Evolutionary conservation across 768 basidiomycete genomes (phyloP).

Genomic region (Lactifluus echinatus): DNA sequence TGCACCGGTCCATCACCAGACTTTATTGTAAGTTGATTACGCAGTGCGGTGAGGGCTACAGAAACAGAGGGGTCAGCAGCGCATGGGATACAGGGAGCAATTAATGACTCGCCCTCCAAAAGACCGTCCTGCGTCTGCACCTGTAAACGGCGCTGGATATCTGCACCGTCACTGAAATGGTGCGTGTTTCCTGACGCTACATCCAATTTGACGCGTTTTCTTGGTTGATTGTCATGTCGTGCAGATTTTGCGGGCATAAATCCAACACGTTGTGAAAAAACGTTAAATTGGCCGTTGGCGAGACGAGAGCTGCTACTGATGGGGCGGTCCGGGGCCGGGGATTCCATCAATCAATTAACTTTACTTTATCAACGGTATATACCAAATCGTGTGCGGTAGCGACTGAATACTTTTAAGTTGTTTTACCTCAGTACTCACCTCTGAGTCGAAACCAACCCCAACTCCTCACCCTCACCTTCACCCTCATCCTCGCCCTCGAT

Average conservation of each 20-base stretch:
- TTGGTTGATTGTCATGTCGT: conserved; percentile 5
- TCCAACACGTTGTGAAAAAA: background rate
- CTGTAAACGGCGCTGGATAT: conserved; percentile 14
- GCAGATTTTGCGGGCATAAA: conserved; percentile 2
- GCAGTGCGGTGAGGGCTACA: conserved; percentile 41
- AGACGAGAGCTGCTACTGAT: background rate
- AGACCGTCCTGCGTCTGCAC: conserved; percentile 20
- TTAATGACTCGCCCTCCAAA: conserved; percentile 16
- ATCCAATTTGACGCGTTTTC: conserved; percentile 25
- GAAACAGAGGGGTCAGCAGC: background rate
- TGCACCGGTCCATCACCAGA: conserved; percentile 38
- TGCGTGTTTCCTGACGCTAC: conserved; percentile 1
- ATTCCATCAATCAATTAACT: too few species aligned
- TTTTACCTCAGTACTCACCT: conserved; percentile 17
- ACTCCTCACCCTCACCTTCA: conserved; percentile 19
- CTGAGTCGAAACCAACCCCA: conserved; percentile 22
- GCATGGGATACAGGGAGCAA: background rate
- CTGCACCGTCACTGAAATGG: conserved; percentile 5
- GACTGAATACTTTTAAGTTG: background rate
- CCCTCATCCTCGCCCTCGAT: conserved; percentile 16
- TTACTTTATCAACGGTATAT: too few species aligned
- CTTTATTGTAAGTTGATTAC: conserved; percentile 54
- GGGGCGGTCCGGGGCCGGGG: too few species aligned
- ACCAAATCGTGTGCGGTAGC: too few species aligned
- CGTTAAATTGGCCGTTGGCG: background rate